phyloP scores from a whole-genome alignment of 495 filamentous ascomycete species.

The Trichoderma erinaceum region DNA sequence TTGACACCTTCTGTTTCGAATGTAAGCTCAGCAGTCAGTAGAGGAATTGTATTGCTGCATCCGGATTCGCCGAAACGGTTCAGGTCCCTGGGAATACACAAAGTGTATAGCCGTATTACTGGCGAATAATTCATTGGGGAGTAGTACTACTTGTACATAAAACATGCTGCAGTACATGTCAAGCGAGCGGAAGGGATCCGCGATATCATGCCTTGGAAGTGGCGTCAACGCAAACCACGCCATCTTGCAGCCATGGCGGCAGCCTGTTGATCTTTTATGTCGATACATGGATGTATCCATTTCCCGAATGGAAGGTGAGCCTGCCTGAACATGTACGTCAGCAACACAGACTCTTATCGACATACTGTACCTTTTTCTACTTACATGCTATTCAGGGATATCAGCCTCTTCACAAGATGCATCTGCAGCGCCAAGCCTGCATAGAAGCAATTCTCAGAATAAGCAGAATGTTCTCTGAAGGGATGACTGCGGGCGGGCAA shows the following conservation, averaged over 20 bases:
- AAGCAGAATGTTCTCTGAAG: not conserved
- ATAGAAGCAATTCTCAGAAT: not conserved
- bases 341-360: not conserved
- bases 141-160: too few relatives aligned
- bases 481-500: not conserved
- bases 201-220: not conserved
- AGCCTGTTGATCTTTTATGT: not conserved
- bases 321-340: not conserved
- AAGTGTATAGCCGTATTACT: too few relatives aligned
- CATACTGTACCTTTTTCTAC: not conserved
- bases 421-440: not conserved
- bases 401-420: not conserved
- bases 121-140: too few relatives aligned
- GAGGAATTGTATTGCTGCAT: not conserved
- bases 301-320: not conserved
- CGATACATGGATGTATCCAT: not conserved
- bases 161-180: too few relatives aligned
- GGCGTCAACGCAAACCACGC: not conserved
- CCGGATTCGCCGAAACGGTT: not conserved
- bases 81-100: not conserved
- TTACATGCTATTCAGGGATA: not conserved
- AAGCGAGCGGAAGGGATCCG: not conserved
- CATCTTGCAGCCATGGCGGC: not conserved
- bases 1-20: not conserved
- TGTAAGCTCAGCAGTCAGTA: not conserved